phyloP scores from a whole-genome alignment of 495 filamentous ascomycete genomes.

The Penicillium salamii region DNA sequence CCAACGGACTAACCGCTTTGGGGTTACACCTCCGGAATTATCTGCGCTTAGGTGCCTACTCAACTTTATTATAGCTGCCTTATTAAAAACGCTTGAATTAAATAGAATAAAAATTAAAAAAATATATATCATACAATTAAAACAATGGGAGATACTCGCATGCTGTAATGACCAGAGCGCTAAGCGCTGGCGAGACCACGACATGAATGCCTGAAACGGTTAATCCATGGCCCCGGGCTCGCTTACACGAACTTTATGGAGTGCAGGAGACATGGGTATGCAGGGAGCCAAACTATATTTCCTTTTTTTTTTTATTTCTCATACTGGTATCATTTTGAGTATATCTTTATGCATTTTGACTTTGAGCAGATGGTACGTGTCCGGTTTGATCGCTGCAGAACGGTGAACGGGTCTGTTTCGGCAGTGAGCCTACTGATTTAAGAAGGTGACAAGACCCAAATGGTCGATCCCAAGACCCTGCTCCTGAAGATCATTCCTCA shows the following conservation, averaged over 20 bases:
- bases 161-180: too few relatives aligned
- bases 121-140: too few relatives aligned
- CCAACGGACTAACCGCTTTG: background rate
- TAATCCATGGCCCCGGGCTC: slow-evolving; percentile 14
- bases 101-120: background rate
- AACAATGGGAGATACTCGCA: too few relatives aligned
- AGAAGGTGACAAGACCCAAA: slow-evolving; percentile 6
- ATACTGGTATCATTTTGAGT: too few relatives aligned
- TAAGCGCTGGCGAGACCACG: slow-evolving; percentile 16
- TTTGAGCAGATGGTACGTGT: background rate
- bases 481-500: slow-evolving; percentile 6
- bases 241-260: slow-evolving; percentile 21
- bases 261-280: background rate
- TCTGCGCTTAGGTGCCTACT: background rate
- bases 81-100: background rate
- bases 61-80: background rate
- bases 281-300: background rate
- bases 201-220: background rate
- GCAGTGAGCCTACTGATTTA: background rate
- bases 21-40: slow-evolving; percentile 4
- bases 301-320: background rate
- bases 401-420: background rate
- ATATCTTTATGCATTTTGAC: background rate
- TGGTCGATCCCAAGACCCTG: slow-evolving; percentile 2
- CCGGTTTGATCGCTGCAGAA: background rate